Percentiles rank a stretch among this genome's conserved stretches.
These are phyloP conservation scores for Bolboschoenoplectus hybrid DNA, from an alignment of 202 grass and related monocot species.

Conservation along the genomic window DNA sequence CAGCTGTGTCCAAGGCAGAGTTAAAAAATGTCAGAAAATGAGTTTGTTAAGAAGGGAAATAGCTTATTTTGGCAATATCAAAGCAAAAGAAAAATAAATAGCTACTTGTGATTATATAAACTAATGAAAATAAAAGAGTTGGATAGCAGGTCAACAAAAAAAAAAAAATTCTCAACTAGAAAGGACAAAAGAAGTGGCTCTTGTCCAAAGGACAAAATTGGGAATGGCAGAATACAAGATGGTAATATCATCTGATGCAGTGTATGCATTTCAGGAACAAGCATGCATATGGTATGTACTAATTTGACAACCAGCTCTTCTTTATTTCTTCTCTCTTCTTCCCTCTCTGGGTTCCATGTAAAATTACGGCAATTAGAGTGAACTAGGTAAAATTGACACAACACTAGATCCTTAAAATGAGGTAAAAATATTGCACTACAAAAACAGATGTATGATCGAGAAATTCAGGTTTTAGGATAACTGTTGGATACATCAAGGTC, in stretches of 20 bases:
- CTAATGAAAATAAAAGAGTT: not conserved
- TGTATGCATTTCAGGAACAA: not conserved
- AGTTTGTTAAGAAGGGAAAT: constrained; percentile 6
- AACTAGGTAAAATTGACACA: not conserved
- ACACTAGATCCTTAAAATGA: not conserved
- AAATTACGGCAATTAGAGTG: not conserved
- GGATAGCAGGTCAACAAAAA: not conserved
- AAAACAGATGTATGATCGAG: not conserved
- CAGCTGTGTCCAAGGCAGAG: constrained; percentile 47
- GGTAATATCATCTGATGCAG: not conserved
- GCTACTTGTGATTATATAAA: not conserved
- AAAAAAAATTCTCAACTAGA: not conserved
- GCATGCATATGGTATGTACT: not conserved
- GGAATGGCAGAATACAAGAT: not conserved
- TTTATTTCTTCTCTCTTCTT: not conserved
- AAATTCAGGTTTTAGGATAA: not conserved
- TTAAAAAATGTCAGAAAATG: constrained; percentile 22
- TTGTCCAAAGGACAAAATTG: not conserved
- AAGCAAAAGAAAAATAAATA: constrained; percentile 14
- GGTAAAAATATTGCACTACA: not conserved
- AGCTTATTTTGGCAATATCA: not conserved
- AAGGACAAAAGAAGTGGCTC: not conserved
- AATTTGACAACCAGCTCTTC: not conserved
- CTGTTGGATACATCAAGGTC: not conserved
- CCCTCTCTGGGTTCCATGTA: not conserved